Percentiles rank a stretch among this genome's conserved stretches.
Conservation (phyloP, 2,329 filamentous ascomycete species). For the Colletotrichum phormii region DNA sequence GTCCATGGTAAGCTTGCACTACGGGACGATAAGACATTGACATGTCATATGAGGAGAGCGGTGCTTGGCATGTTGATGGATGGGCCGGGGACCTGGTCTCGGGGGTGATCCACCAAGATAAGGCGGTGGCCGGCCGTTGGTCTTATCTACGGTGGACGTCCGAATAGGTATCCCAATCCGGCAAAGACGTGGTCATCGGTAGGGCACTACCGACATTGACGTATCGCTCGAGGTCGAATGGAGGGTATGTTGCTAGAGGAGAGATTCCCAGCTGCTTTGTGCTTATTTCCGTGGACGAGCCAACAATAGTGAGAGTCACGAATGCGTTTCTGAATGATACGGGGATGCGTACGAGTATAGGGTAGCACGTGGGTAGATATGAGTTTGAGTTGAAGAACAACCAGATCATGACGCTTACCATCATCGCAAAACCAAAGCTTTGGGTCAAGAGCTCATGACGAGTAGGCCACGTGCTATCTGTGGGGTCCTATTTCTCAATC, state of each 20-base stretch:
- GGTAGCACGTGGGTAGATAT: too few relatives aligned
- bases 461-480: neutral
- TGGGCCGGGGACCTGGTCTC: neutral
- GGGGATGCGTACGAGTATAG: neutral
- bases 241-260: neutral
- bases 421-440: neutral
- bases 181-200: constrained; percentile 15
- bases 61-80: constrained; percentile 18
- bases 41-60: constrained; percentile 8
- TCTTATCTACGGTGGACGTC: constrained; percentile 31
- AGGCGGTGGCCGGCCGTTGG: constrained; percentile 17
- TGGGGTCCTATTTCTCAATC: neutral
- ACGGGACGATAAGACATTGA: constrained; percentile 13
- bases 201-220: constrained; percentile 23
- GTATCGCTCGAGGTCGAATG: neutral
- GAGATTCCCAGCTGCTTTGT: neutral
- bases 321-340: neutral
- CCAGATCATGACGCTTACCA: neutral
- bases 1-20: too few relatives aligned
- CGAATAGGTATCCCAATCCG: constrained; percentile 5
- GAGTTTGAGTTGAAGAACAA: too few relatives aligned
- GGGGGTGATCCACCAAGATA: constrained; percentile 30
- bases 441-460: neutral
- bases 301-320: neutral
- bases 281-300: neutral